These are phyloP conservation scores for Rhizopus microsporus DNA, from an alignment of 371 early-diverging fungal genomes.

Conservation along the genomic window DNA sequence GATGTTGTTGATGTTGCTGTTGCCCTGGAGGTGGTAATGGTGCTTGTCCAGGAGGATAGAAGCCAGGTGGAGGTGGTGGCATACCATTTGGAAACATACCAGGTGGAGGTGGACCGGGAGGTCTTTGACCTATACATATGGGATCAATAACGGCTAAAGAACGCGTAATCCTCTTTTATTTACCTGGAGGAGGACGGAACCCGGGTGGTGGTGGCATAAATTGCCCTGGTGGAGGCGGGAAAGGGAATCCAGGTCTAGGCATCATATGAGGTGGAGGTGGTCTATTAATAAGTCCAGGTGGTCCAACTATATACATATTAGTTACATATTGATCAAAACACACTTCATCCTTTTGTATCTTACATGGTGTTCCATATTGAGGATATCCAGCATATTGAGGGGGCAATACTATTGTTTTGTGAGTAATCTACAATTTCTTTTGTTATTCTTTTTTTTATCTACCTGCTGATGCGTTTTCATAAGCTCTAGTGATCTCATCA, in stretches of 20 bases:
- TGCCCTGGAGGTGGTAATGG: slow-evolving; percentile 10
- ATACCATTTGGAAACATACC: slow-evolving; percentile 10
- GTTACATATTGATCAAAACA: not conserved
- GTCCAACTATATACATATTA: slow-evolving; percentile 16
- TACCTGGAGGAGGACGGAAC: slow-evolving; percentile 26
- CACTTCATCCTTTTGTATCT: not conserved
- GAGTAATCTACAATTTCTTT: not conserved
- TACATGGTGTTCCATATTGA: slow-evolving; percentile 31
- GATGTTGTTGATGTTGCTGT: slow-evolving; percentile 6
- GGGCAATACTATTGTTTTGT: slow-evolving; percentile 37
- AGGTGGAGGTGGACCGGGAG: slow-evolving; percentile 25
- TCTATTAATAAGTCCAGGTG: slow-evolving; percentile 27
- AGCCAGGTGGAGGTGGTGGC: slow-evolving; percentile 4
- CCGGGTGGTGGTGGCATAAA: slow-evolving; percentile 45
- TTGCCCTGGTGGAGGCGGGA: slow-evolving; percentile 53
- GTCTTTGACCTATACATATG: not conserved
- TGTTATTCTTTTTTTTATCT: slow-evolving; percentile 4
- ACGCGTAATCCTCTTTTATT: too few relatives aligned
- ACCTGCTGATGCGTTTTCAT: slow-evolving; percentile 54
- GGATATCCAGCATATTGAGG: slow-evolving; percentile 56
- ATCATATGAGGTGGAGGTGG: slow-evolving; percentile 51
- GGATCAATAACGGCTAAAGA: not conserved
- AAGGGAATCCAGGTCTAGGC: slow-evolving; percentile 54
- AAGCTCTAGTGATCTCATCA: slow-evolving; percentile 61
- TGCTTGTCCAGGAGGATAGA: slow-evolving; percentile 18